Evolutionary conservation across 179 eudicot species (phyloP).

Genomic region (Drosera spatulata): DNA sequence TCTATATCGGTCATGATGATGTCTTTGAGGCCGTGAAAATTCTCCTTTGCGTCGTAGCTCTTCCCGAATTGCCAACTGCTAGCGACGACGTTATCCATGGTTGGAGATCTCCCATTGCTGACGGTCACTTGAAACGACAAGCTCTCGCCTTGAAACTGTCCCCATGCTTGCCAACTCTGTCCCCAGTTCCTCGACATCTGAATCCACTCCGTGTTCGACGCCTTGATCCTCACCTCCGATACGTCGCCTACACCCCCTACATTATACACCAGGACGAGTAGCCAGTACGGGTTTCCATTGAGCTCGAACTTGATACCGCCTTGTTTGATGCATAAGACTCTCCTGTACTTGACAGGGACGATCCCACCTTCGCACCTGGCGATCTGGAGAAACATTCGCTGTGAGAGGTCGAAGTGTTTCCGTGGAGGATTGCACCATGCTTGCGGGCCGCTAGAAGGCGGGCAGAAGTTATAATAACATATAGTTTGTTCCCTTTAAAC

Average conservation of each 20-base stretch:
- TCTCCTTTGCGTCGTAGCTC: conserved; percentile 13
- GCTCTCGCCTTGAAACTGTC: conserved; percentile 14
- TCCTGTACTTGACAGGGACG: conserved; percentile 21
- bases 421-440: conserved; percentile 35
- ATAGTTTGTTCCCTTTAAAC: too few species aligned
- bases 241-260: conserved; percentile 33
- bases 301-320: conserved; percentile 28
- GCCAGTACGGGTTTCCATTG: conserved; percentile 25
- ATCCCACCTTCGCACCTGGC: conserved; percentile 24
- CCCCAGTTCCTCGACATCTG: conserved; percentile 34
- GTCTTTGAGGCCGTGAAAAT: too few species aligned
- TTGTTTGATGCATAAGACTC: conserved; percentile 13
- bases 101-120: conserved; percentile 16
- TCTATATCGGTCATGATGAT: too few species aligned
- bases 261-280: conserved; percentile 28
- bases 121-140: conserved; percentile 26
- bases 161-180: conserved; percentile 21
- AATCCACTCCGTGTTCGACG: conserved; percentile 21
- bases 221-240: conserved; percentile 18
- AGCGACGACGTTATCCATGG: conserved; percentile 16
- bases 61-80: conserved; percentile 20
- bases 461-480: conserved; percentile 38
- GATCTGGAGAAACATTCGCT: conserved; percentile 25
- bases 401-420: conserved; percentile 35
- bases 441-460: conserved; percentile 15